Evolutionary conservation across 2,329 filamentous ascomycete species (phyloP), one percentile per base, ranked within the genome.

Genomic region (Diaporthe sp.): DNA sequence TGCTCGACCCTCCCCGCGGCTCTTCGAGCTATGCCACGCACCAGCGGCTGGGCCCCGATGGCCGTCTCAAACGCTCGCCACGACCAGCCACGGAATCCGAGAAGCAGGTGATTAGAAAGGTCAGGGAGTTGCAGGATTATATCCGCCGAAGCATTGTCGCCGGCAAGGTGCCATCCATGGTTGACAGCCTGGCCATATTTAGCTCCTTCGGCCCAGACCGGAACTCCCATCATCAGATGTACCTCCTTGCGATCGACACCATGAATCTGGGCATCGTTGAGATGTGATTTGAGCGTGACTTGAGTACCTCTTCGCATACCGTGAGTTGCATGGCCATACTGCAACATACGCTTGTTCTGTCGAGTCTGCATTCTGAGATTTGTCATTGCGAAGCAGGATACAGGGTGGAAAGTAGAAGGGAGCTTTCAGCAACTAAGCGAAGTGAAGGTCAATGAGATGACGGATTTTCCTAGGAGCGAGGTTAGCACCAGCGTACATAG

Each of bases 31-130:
- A 70, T 1, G 25, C 15, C 25, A 0, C 19, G 17, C 2, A 42
- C 4, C 22, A 37, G 17, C 8, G 0, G 0, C 27, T 30, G 7
- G 13, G 2, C 30, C 19, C 4, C 10, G 37, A 30, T 37, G 4
- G 1, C 7, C n/a, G n/a, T 0, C 37, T 70, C 4, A 0, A 15
- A 3, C 51, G 66, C 9, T 58, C 66, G 25, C 66, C 66, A 1
- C 47, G 66, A 4, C 51, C 66, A 17, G 66, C 66, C 4, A 70
- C 66, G 6, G 66, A 58, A 1, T 19, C n/a, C 25, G 66, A 70
- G 19, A 37, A 58, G 37, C 66, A 58, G 35, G 0, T 17, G 51
- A 47, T 70, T 4, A 13, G 10, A 7, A 22, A 58, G 19, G 51
- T n/a, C 10, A 70, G 37, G 17, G 51, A 44, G 47, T 47, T 70